Evolutionary conservation across 2,329 filamentous ascomycete species (phyloP), one percentile per base, ranked within the genome.

Genomic region (Colletotrichum incanum): DNA sequence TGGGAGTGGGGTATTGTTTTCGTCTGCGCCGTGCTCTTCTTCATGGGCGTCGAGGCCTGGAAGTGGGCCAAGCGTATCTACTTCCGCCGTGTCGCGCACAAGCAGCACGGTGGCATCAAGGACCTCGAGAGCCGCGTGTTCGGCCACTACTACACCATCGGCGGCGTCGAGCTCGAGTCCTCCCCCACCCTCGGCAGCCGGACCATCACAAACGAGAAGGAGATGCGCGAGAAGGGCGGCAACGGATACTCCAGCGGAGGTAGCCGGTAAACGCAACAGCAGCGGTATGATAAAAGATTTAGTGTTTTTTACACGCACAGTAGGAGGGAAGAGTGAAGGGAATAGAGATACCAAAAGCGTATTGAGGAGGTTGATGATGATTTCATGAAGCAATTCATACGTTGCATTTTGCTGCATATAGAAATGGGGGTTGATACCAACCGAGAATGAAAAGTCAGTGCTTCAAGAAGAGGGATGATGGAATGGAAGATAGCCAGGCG

Each of bases 1-100:
- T 91, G 89, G 89, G 89, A 91, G 76, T 91, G 88, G 89, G 88
- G 81, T 1, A 86, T 91, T 52, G 86, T 90, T 3, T 88, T 91
- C 68, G 75, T 90, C 26, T 84, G 84, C 20, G 83, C 87, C 0
- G 68, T 87, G 0, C 75, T 91, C n/a, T 91, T 91, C 81, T 89
- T 91, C 74, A 66, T 83, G 0, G 89, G 89, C 6, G 83, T 89
- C 5, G 90, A 91, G 77, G 66, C 78, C 0, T 91, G 89, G 88
- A 91, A 91, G 78, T 89, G 84, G 82, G 80, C 76, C 4, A 91
- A 91, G 84, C 82, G 89, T 20, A 66, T 83, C n/a, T 83, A 80
- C 69, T 81, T 79, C 74, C 79, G 81, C 11, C 79, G 80, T 31
- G 76, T 77, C 55, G 78, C 77, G 3, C 63, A 52, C 67, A 77